Evolutionary conservation across 805 yeast species (phyloP).

Genomic region (Saccharomycopsis fibuligera): DNA sequence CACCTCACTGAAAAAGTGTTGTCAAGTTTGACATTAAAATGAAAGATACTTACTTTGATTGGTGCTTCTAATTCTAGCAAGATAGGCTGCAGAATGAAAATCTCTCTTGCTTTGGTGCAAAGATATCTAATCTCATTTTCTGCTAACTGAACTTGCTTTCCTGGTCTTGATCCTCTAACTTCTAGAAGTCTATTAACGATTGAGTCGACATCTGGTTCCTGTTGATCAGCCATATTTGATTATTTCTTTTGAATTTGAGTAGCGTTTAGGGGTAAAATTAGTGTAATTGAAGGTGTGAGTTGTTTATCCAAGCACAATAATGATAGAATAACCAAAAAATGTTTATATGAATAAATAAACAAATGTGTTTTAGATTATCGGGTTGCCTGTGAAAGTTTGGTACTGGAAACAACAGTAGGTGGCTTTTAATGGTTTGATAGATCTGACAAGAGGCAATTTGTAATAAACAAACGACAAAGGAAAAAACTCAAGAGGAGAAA

Average conservation of each 20-base stretch:
- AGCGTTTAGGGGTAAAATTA: no score
- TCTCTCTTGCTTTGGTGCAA: conserved; percentile 97
- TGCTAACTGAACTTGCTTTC: conserved; percentile 88
- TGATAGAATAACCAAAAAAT: no score
- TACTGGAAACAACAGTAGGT: no score
- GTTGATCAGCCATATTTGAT: conserved; percentile 36
- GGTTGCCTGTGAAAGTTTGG: no score
- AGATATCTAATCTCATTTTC: conserved; percentile 92
- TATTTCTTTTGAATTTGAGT: no score
- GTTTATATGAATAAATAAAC: no score
- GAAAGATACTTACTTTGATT: conserved; percentile 56
- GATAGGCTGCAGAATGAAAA: conserved; percentile 96
- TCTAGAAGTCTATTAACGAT: conserved; percentile 94
- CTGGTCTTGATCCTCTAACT: conserved; percentile 98
- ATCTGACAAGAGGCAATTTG: not conserved
- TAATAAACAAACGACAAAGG: not conserved
- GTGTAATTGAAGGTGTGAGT: no score
- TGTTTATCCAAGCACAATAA: no score
- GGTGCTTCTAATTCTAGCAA: conserved; percentile 95
- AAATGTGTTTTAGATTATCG: no score
- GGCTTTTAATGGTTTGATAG: not conserved
- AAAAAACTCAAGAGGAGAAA: not conserved
- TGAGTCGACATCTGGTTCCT: conserved; percentile 92
- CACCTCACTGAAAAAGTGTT: no score
- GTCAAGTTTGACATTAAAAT: no score